phyloP scores from a whole-genome alignment of 352 stramenopile genomes.

The Pythium sukuiense region DNA sequence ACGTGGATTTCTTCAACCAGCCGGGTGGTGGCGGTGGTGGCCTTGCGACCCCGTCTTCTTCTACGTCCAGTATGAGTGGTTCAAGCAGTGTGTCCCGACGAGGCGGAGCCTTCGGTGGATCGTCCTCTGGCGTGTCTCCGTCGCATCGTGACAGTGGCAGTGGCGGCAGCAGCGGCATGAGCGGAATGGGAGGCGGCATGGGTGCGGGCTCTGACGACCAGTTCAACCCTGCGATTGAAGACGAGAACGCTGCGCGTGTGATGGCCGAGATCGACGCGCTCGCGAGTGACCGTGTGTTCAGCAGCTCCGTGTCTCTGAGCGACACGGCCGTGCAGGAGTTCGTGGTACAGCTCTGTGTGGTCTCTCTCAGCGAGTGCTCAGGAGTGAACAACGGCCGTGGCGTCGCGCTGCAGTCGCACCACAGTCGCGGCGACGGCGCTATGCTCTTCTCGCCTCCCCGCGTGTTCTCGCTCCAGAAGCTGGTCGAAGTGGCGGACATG shows the following conservation, averaged over 20 bases:
- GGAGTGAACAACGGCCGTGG: conserved; percentile 48
- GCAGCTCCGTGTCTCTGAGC: conserved; percentile 80
- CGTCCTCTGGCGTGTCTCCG: conserved; percentile 38
- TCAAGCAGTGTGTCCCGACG: conserved; percentile 1
- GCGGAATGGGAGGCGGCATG: conserved; percentile 33
- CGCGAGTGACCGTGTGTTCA: conserved; percentile 91
- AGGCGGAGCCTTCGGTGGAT: conserved; percentile 26
- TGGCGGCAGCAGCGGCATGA: conserved; percentile 10
- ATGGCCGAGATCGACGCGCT: conserved; percentile 83
- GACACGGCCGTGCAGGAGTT: conserved; percentile 88
- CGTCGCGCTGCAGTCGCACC: conserved; percentile 24
- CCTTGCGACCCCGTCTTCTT: conserved; percentile 25
- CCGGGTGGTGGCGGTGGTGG: conserved; percentile 22
- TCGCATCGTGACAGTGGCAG: conserved; percentile 52
- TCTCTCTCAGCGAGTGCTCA: conserved; percentile 90
- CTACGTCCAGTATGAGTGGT: conserved; percentile 11
- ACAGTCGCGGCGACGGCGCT: conserved; percentile 27
- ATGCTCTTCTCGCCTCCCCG: conserved; percentile 72
- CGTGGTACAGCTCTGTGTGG: conserved; percentile 87
- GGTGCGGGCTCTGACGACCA: conserved; percentile 43
- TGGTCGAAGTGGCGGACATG: conserved; percentile 99
- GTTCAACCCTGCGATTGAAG: conserved; percentile 75
- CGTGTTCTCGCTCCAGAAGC: conserved; percentile 98
- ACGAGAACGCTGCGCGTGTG: conserved; percentile 84
- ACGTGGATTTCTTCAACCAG: conserved; percentile 84